Base-by-base conservation (phyloP, 257 asterid species). In the Datura wrightii region DNA sequence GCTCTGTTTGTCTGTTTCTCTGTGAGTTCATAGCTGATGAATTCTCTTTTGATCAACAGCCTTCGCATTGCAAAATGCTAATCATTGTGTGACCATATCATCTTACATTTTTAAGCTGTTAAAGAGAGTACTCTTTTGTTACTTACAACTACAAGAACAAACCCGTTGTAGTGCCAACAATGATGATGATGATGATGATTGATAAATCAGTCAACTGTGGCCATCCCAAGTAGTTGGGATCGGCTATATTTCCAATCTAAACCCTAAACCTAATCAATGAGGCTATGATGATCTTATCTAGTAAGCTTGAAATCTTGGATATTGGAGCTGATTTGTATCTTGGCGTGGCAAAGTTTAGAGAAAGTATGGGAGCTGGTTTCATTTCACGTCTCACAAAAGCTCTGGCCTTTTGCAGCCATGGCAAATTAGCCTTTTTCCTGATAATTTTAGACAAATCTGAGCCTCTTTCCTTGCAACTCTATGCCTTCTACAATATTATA, bases 251-350 rank as follows among this genome's bases (percentile, higher is more conserved):
- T 41, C 54, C 2, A 2, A 2, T 70, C 79, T 70, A 70, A 69
- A 69, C 34, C 34, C 53, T 39, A 15, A 39, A 16, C 36, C 36
- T 41, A 42, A 70, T 41, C 52, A 37, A 11, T 19, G 85, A 69
- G 81, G 70, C 85, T 53, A 15, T 37, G 80, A 82, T 82, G 85
- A 65, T 82, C 10, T 65, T 65, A 58, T 44, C 34, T 36, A 1
- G 6, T 37, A 67, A 53, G 34, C 79, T 41, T 41, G 53, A 41
- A 41, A 69, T 41, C 31, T 41, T 13, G 46, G 76, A 67, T 67
- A 36, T 10, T 36, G 36, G 74, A 34, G 76, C 76, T 37, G 50
- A 37, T 66, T 66, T 66, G 24, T n/a, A 67, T 66, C 76, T 67
- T 37, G 74, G 19, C 19, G 36, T 65, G 76, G 48, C 76, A 67